These are phyloP conservation scores for Knufia petricola DNA, from an alignment of 2,329 filamentous ascomycete species.

Conservation along the genomic window DNA sequence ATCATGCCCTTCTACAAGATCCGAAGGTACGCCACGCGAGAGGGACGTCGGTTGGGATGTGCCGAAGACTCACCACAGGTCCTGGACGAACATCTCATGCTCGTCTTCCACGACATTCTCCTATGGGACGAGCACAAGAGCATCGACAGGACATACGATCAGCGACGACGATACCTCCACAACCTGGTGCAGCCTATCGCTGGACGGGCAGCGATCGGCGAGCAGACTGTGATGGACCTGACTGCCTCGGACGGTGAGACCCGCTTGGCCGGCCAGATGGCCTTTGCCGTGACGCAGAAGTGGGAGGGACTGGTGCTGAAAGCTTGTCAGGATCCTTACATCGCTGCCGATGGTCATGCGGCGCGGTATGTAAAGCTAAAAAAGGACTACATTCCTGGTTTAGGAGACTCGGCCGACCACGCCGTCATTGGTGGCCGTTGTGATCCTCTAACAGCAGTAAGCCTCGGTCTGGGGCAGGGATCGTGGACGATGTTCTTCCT, in stretches of 20 bases:
- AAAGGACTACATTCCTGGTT: constrained; percentile 66
- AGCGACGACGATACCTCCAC: constrained; percentile 44
- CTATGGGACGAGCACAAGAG: constrained; percentile 45
- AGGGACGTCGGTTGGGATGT: constrained; percentile 58
- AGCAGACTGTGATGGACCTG: constrained; percentile 60
- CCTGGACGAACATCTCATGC: constrained; percentile 17
- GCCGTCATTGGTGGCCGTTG: constrained; percentile 62
- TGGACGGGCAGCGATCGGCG: constrained; percentile 57
- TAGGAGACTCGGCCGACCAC: constrained; percentile 77
- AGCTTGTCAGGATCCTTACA: constrained; percentile 65
- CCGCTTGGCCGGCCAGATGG: constrained; percentile 54
- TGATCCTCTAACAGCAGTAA: constrained; percentile 49
- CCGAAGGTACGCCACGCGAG: constrained; percentile 64
- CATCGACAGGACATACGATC: constrained; percentile 35
- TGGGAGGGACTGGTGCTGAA: constrained; percentile 76
- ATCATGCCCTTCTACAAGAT: constrained; percentile 73
- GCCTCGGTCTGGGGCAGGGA: constrained; percentile 29
- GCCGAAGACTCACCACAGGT: constrained; percentile 50
- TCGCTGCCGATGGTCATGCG: constrained; percentile 41
- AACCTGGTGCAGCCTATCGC: constrained; percentile 43
- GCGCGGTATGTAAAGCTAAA: constrained; percentile 66
- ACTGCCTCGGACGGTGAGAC: constrained; percentile 36
- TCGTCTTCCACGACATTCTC: constrained; percentile 52
- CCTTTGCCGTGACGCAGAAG: constrained; percentile 52
- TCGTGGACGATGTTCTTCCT: constrained; percentile 74